phyloP scores from a whole-genome alignment of 1,284 basidiomycete species.

The Cerrena zonata region DNA sequence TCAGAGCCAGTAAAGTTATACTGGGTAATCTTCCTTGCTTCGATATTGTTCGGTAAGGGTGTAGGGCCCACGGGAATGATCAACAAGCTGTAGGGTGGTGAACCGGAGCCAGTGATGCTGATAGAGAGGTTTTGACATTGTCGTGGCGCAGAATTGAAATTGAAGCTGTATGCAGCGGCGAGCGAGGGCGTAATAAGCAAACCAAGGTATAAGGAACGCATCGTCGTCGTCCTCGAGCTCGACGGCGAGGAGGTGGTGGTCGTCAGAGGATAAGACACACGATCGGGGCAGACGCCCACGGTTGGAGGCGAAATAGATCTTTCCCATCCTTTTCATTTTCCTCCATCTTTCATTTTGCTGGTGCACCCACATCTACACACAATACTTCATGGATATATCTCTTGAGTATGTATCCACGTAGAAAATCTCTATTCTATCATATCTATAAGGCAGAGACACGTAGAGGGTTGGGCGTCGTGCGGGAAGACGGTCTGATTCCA shows the following conservation, averaged over 20 bases:
- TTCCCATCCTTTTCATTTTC: neutral
- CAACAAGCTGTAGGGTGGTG: slow-evolving; percentile 62
- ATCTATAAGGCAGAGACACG: too few relatives aligned
- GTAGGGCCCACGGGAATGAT: slow-evolving; percentile 62
- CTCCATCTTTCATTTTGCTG: neutral
- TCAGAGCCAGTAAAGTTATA: slow-evolving; percentile 42
- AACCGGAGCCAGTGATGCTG: slow-evolving; percentile 44
- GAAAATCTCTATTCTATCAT: neutral
- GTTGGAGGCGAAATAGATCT: neutral
- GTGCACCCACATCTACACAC: neutral
- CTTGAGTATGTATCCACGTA: neutral
- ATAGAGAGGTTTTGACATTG: slow-evolving; percentile 64
- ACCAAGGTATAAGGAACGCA: slow-evolving; percentile 11
- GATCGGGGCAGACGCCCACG: neutral
- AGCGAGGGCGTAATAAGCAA: slow-evolving; percentile 19
- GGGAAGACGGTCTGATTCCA: neutral
- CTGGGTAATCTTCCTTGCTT: slow-evolving; percentile 59
- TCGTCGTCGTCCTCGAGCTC: slow-evolving; percentile 8
- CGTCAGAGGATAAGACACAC: neutral
- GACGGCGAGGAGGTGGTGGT: slow-evolving; percentile 4
- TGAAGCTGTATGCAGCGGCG: slow-evolving; percentile 52
- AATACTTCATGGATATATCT: neutral
- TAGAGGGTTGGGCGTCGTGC: too few relatives aligned
- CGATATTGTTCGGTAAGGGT: slow-evolving; percentile 53
- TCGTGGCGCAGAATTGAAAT: slow-evolving; percentile 47